Evolutionary conservation across 805 yeast species (phyloP), one percentile per base, ranked within the genome.

Genomic region (Wickerhamomyces tratensis): DNA sequence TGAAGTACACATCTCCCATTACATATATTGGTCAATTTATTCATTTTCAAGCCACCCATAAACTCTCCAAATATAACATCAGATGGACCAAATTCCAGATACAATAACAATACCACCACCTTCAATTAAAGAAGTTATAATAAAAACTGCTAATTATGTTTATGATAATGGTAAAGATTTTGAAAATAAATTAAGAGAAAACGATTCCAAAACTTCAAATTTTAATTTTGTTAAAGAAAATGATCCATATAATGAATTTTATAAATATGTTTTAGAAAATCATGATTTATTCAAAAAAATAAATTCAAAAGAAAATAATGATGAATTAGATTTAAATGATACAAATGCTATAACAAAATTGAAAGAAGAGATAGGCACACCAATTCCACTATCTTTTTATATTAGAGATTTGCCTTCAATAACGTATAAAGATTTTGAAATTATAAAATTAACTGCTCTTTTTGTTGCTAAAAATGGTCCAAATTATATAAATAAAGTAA

Each of bases 71-170:
- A 20, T 20, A 20, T 20, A 20, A 20, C 20, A 20, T 20, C 20
- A 20, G 4, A 31, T 31, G 34, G n/a, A 12, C 13, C 34, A 62
- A 13, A 62, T 68, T 1, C 71, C 71, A 2, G 70, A 65, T 0
- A 68, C 64, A 20, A 54, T 74, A 10, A 68, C 68, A 9, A 66
- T 77, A 2, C 85, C 87, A 1, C 80, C 85, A 4, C 72, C 65
- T 8, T 68, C 70, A 11, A 51, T 71, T 6, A 61, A 65, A 46
- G 69, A 69, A 13, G 69, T 75, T 15, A 80, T 89, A 15, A 79
- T 75, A 40, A 84, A 82, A 53, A 84, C 95, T 0, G 87, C 82
- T 0, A 74, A 67, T 5, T 86, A 82, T 52, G 86, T 88, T 6
- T 50, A 63, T 29, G 68, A 82, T 47, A 83, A 86, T 53, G 96